A percentile compares a stretch with the other conserved stretches of the same genome.
Evolutionary conservation across 1,139 yeast genomes (phyloP).

Genomic region (Hansenula lynferdii): DNA sequence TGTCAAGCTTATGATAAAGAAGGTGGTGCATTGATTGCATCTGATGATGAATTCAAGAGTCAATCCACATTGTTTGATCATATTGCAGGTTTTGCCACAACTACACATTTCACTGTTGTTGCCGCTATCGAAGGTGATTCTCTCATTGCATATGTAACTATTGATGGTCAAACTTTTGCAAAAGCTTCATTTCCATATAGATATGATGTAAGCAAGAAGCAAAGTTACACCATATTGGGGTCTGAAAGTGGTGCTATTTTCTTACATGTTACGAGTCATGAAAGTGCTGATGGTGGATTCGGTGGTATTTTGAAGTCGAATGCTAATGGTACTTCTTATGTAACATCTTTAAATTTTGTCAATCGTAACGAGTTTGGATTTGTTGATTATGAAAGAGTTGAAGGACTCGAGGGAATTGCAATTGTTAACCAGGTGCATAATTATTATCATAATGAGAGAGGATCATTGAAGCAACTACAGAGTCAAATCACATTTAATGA

Average conservation of each 20-base stretch:
- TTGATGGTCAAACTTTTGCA: slow-evolving; percentile 79
- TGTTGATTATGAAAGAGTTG: slow-evolving; percentile 86
- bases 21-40: slow-evolving; percentile 37
- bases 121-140: slow-evolving; percentile 44
- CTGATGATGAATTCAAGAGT: slow-evolving; percentile 47
- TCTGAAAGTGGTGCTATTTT: slow-evolving; percentile 72
- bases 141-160: slow-evolving; percentile 67
- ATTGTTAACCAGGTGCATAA: slow-evolving; percentile 67
- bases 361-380: slow-evolving; percentile 70
- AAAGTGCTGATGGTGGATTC: slow-evolving; percentile 47
- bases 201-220: slow-evolving; percentile 55
- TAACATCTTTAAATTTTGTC: slow-evolving; percentile 63
- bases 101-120: slow-evolving; percentile 64
- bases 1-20: slow-evolving; percentile 44
- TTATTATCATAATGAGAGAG: slow-evolving; percentile 36
- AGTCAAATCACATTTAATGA: slow-evolving; percentile 83
- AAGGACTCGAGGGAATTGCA: slow-evolving; percentile 85
- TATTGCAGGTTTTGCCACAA: slow-evolving; percentile 61
- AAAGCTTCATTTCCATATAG: slow-evolving; percentile 76
- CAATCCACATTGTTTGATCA: slow-evolving; percentile 39
- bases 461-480: slow-evolving; percentile 50
- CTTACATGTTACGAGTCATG: slow-evolving; percentile 73
- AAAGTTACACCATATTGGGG: slow-evolving; percentile 82
- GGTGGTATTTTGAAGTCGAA: slow-evolving; percentile 90
- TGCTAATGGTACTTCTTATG: slow-evolving; percentile 94